Evolutionary conservation across 345 rosid genomes (phyloP).

Genomic region (Eucalyptus pumila): DNA sequence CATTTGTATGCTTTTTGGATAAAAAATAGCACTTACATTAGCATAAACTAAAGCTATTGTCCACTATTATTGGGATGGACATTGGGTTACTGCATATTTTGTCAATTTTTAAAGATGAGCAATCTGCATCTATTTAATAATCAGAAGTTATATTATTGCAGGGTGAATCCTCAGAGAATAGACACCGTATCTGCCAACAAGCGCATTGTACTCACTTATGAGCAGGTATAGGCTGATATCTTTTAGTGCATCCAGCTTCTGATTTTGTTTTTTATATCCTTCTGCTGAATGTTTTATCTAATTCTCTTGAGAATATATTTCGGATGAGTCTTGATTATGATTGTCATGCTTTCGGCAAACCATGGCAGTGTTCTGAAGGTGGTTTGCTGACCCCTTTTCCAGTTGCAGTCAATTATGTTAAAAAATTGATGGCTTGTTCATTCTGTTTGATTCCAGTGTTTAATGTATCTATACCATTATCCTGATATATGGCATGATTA

Average conservation of each 20-base stretch:
- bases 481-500: constrained; percentile 94
- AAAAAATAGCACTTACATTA: not conserved
- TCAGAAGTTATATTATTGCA: constrained; percentile 15
- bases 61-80: not conserved
- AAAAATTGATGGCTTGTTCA: not conserved
- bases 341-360: not conserved
- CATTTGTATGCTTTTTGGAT: not conserved
- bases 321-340: not conserved
- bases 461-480: constrained; percentile 92
- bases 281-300: not conserved
- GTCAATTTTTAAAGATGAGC: not conserved
- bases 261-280: not conserved
- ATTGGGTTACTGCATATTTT: not conserved
- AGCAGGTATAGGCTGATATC: constrained; percentile 52
- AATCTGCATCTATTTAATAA: not conserved
- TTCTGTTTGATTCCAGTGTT: constrained; percentile 45
- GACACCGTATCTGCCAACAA: constrained; percentile 63
- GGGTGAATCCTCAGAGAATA: constrained; percentile 95
- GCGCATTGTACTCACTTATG: constrained; percentile 75
- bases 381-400: not conserved
- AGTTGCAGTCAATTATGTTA: not conserved
- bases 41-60: not conserved
- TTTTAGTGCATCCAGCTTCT: not conserved
- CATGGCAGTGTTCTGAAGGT: not conserved
- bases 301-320: not conserved